Conservation (phyloP, 331 rosid species). For the Telfairia occidentalis region DNA sequence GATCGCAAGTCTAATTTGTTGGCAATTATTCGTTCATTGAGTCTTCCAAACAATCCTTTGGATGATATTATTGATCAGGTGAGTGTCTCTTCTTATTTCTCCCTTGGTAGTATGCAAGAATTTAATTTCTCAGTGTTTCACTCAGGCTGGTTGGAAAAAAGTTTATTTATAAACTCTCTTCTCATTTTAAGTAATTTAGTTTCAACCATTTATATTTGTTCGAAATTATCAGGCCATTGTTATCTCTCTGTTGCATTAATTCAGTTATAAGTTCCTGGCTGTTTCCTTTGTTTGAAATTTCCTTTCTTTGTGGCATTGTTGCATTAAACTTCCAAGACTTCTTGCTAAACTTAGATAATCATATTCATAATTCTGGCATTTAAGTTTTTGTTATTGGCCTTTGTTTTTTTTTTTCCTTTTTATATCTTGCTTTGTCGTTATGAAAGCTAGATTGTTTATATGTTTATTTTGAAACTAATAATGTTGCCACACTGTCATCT, state of each 20-base stretch:
- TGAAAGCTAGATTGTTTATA: background rate
- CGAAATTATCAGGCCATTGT: background rate
- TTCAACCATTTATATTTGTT: background rate
- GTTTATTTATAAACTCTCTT: background rate
- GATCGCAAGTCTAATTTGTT: constrained; percentile 65
- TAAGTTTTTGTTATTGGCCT: background rate
- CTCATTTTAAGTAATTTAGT: background rate
- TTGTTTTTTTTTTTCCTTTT: background rate
- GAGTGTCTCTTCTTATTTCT: constrained; percentile 10
- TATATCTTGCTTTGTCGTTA: background rate
- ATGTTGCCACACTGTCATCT: no score
- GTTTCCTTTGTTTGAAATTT: no score
- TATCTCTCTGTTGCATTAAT: background rate
- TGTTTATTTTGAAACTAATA: no score
- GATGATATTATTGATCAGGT: constrained; percentile 98
- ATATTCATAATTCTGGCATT: background rate
- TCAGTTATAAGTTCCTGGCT: background rate
- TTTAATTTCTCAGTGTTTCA: background rate
- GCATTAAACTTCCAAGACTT: background rate
- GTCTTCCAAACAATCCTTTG: constrained; percentile 93
- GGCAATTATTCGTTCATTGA: constrained; percentile 74
- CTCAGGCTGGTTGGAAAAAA: background rate
- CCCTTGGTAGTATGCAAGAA: background rate
- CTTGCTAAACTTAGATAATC: background rate
- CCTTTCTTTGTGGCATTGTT: background rate